A percentile compares a stretch with the other conserved stretches of the same genome.
Conservation (phyloP, 768 basidiomycete species). For the Lentinula boryana region DNA sequence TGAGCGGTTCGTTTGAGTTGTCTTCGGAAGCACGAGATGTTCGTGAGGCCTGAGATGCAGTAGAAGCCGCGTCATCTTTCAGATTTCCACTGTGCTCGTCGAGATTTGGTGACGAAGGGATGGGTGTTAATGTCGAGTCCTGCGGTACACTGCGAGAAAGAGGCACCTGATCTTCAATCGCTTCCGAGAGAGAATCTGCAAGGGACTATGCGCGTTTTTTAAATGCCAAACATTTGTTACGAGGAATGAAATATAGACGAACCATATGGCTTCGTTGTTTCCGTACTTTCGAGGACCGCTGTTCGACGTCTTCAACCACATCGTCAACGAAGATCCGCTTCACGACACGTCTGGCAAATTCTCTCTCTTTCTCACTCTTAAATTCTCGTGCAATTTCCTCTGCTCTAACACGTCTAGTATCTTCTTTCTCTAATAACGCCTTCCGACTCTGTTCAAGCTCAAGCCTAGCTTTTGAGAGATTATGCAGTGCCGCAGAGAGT, state of each 20-base stretch:
- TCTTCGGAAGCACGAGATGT: neutral
- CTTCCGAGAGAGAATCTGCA: slow-evolving; percentile 48
- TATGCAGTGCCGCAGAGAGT: slow-evolving; percentile 61
- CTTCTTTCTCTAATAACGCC: slow-evolving; percentile 54
- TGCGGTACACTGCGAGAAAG: slow-evolving; percentile 30
- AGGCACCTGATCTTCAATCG: slow-evolving; percentile 40
- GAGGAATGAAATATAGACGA: slow-evolving; percentile 15
- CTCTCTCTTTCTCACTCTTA: slow-evolving; percentile 46
- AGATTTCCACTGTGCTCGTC: neutral
- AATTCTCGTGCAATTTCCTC: slow-evolving; percentile 54
- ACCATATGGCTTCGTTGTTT: slow-evolving; percentile 59
- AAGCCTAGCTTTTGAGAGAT: slow-evolving; percentile 45
- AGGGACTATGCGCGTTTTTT: slow-evolving; percentile 32
- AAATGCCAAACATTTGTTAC: neutral
- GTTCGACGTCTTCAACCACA: neutral
- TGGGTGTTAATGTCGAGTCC: slow-evolving; percentile 25
- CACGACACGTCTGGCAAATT: slow-evolving; percentile 61
- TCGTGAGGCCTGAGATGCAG: neutral
- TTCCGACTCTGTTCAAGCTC: slow-evolving; percentile 61
- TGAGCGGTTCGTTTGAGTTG: neutral
- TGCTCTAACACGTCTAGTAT: slow-evolving; percentile 42
- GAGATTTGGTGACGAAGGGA: slow-evolving; percentile 18
- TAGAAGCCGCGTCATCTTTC: neutral
- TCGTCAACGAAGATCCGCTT: slow-evolving; percentile 50
- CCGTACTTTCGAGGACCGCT: slow-evolving; percentile 26